Evolutionary conservation across 768 basidiomycete species (phyloP), one percentile per base, ranked within the genome.

Genomic region (Ramaria sp.): DNA sequence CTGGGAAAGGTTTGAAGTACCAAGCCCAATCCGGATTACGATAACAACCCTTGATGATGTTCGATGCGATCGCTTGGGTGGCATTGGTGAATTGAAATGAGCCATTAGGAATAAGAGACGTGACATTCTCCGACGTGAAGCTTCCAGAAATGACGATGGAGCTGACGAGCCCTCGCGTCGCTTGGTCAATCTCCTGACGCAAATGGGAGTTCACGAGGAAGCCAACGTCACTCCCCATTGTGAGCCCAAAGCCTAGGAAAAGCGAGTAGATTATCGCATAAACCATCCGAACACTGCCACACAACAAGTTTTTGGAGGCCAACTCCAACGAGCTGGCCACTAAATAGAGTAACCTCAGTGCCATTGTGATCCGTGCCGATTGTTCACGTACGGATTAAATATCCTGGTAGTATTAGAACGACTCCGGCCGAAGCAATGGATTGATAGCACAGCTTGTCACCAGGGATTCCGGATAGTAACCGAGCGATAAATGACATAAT

Each of bases 341-440:
- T 87, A 55, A 3, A 28, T 37, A 25, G 38, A 48, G 20, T 22
- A 5, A n/a, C 5, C 15, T 15, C 16, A 42, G 22, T n/a, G 4
- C n/a, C 41, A 42, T 15, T n/a, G n/a, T n/a, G 15, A 5, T 9
- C 36, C 24, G 42, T 10, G n/a, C n/a, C 10, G 15, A 50, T 27
- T 16, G 47, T 20, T 45, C 9, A 70, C 86, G 69, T 63, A 88
- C 88, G 69, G 53, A 89, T 77, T 12, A 85, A 86, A 62, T 88
- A 93, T 27, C 89, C 91, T 8, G 91, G 91, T 13, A 94, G 78
- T 58, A 95, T 90, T 45, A 89, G 76, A n/a, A 93, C 87, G 8
- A 94, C 85, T 1, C 89, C 89, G 30, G 88, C 87, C 10, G 88
- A 89, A 8, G 92, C 88, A 58, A 95, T 82, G 3, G 93, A 85